Evolutionary conservation across 2,329 filamentous ascomycete genomes (phyloP), one percentile per base, ranked within the genome.

Genomic region (Trichophyton mentagrophytes): DNA sequence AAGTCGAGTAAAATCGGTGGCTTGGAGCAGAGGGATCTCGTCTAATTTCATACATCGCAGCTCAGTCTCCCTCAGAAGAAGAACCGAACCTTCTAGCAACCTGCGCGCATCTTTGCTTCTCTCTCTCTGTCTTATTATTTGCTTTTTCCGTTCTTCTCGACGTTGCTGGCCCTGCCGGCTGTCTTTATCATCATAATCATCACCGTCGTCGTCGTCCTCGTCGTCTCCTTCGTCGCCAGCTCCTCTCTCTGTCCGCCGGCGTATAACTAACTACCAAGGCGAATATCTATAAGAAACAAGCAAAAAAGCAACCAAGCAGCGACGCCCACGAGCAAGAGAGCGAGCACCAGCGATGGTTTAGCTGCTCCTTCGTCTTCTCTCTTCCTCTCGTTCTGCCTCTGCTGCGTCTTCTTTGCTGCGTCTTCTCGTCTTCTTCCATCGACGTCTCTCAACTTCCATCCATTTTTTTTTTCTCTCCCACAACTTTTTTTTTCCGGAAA

Each of bases 61-160:
- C 11, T 55, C 40, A 44, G 40, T n/a, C 40, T 44, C 33, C 33
- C 40, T 20, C 15, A 22, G 22, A 30, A 30, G 27, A 20, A 55
- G 51, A 55, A 55, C 51, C 51, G 51, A 55, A 55, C 51, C 51
- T 55, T 55, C 51, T 55, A 55, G 51, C 51, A 55, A 33, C 51
- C 20, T 38, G 33, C 30, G 13, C 27, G 13, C 27, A 17, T 55
- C 17, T 55, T 36, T 55, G 17, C 33, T 27, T 51, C 9, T 51
- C 13, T 27, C n/a, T 44, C 13, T 27, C n/a, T 44, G n/a, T 44
- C 40, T 44, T 17, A 5, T n/a, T 51, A 9, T 51, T 51, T 51
- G n/a, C 17, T 57, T 59, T 62, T 63, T 49, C 59, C 64, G n/a
- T 61, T 59, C 25, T 60, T 46, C 44, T 36, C 44, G 40, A 51